Conservation (phyloP, 148 eudicot genomes). For the Diospyros kaki region DNA sequence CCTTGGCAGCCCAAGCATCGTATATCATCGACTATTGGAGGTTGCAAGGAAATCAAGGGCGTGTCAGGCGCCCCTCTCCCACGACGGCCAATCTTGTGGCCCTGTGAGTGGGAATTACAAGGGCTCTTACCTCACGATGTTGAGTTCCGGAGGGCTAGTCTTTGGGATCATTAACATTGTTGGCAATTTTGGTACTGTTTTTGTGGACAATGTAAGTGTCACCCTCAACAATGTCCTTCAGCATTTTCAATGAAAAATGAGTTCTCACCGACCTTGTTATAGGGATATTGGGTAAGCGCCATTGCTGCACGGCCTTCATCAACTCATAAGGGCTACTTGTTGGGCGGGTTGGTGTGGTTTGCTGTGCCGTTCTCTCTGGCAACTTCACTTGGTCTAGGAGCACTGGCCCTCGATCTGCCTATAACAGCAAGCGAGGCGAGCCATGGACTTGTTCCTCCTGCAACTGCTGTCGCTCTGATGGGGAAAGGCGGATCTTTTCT, state of each 20-base stretch:
- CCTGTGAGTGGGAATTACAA: slow-evolving; percentile 75
- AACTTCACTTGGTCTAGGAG: slow-evolving; percentile 87
- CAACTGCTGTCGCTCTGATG: slow-evolving; percentile 94
- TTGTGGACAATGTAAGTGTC: slow-evolving; percentile 82
- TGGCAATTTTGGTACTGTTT: slow-evolving; percentile 95
- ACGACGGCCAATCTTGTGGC: slow-evolving; percentile 78
- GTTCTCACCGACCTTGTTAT: neutral
- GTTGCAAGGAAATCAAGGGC: slow-evolving; percentile 72
- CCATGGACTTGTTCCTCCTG: slow-evolving; percentile 93
- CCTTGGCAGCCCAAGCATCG: slow-evolving; percentile 84
- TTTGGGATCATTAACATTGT: slow-evolving; percentile 92
- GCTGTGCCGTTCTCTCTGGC: slow-evolving; percentile 96
- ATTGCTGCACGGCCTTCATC: slow-evolving; percentile 98
- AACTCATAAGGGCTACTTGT: slow-evolving; percentile 89
- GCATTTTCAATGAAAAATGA: neutral
- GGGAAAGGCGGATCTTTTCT: slow-evolving; percentile 85
- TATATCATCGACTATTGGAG: slow-evolving; percentile 67
- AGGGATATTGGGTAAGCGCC: slow-evolving; percentile 99
- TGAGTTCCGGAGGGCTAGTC: slow-evolving; percentile 85
- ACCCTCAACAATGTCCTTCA: neutral
- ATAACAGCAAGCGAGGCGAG: slow-evolving; percentile 77
- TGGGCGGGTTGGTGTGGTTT: slow-evolving; percentile 97
- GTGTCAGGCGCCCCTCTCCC: slow-evolving; percentile 74
- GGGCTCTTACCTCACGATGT: slow-evolving; percentile 88
- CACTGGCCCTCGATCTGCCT: slow-evolving; percentile 93